Evolutionary conservation across 768 basidiomycete species (phyloP).

Genomic region (Tephrocybe sp.): DNA sequence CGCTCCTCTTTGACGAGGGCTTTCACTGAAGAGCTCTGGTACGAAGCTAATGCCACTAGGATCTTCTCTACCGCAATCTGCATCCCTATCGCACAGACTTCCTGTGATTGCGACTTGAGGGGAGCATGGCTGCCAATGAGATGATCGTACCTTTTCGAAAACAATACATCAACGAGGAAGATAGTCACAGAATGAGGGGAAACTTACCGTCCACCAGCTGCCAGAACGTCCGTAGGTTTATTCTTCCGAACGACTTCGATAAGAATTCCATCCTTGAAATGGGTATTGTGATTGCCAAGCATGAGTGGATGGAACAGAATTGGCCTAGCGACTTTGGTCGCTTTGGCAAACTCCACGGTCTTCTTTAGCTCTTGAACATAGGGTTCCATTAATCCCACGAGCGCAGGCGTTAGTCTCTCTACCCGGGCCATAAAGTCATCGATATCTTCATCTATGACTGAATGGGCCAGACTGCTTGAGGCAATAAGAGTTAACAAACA

Average conservation of each 20-base stretch:
- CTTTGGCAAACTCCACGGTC: slow-evolving; percentile 56
- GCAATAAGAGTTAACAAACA: slow-evolving; percentile 16
- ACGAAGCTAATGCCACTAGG: slow-evolving; percentile 63
- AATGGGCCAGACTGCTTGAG: background rate
- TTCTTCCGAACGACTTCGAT: slow-evolving; percentile 73
- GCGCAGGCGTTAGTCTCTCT: slow-evolving; percentile 58
- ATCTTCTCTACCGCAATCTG: slow-evolving; percentile 84
- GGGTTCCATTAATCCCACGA: slow-evolving; percentile 49
- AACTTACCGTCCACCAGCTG: slow-evolving; percentile 76
- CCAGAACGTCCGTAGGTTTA: slow-evolving; percentile 70
- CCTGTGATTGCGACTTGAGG: slow-evolving; percentile 51
- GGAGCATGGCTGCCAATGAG: slow-evolving; percentile 62
- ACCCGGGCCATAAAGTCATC: slow-evolving; percentile 55
- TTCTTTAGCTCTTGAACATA: slow-evolving; percentile 62
- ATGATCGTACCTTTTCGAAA: slow-evolving; percentile 61
- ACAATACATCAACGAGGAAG: background rate
- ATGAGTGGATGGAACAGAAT: slow-evolving; percentile 75
- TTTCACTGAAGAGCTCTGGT: slow-evolving; percentile 69
- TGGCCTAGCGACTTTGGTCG: slow-evolving; percentile 62
- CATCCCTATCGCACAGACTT: slow-evolving; percentile 67
- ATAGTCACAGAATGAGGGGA: background rate
- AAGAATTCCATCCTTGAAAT: slow-evolving; percentile 74
- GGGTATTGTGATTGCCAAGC: slow-evolving; percentile 60
- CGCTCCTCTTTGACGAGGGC: slow-evolving; percentile 73
- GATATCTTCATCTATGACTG: slow-evolving; percentile 55